Evolutionary conservation across 768 basidiomycete genomes (phyloP).

Genomic region (Pleurotus salmoneostramineus): DNA sequence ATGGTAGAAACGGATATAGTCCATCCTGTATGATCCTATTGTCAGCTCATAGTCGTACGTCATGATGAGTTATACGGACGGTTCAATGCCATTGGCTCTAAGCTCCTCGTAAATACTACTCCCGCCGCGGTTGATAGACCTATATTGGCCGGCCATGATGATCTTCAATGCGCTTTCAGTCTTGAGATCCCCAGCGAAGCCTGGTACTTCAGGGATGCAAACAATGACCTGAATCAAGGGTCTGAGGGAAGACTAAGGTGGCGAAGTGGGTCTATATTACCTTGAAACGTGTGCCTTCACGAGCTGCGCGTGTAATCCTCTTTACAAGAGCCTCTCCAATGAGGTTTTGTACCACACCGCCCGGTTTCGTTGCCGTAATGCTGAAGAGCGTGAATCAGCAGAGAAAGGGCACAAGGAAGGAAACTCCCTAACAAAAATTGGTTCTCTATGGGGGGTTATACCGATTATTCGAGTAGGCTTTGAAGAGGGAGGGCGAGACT

Average conservation of each 20-base stretch:
- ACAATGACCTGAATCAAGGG: constrained; percentile 62
- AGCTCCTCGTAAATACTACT: constrained; percentile 83
- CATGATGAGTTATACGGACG: constrained; percentile 39
- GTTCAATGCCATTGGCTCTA: constrained; percentile 71
- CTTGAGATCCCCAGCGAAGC: constrained; percentile 82
- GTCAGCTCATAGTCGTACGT: background rate
- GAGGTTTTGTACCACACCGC: constrained; percentile 72
- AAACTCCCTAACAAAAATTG: constrained; percentile 73
- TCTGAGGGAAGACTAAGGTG: no score
- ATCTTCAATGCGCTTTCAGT: constrained; percentile 58
- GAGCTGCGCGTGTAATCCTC: constrained; percentile 80
- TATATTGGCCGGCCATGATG: constrained; percentile 86
- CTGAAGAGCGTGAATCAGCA: constrained; percentile 29
- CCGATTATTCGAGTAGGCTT: constrained; percentile 15
- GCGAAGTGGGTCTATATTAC: no score
- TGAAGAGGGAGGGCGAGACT: constrained; percentile 16
- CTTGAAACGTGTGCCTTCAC: constrained; percentile 71
- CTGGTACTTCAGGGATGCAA: constrained; percentile 87
- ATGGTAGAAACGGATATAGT: constrained; percentile 92
- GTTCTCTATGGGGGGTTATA: constrained; percentile 50
- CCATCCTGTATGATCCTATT: constrained; percentile 30
- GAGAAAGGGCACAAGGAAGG: background rate
- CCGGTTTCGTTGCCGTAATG: constrained; percentile 67
- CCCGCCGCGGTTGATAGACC: constrained; percentile 89
- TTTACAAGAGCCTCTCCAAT: constrained; percentile 83